These are phyloP conservation scores for Penicillium sp. DNA, from an alignment of 2,329 filamentous ascomycete species.

Conservation along the genomic window DNA sequence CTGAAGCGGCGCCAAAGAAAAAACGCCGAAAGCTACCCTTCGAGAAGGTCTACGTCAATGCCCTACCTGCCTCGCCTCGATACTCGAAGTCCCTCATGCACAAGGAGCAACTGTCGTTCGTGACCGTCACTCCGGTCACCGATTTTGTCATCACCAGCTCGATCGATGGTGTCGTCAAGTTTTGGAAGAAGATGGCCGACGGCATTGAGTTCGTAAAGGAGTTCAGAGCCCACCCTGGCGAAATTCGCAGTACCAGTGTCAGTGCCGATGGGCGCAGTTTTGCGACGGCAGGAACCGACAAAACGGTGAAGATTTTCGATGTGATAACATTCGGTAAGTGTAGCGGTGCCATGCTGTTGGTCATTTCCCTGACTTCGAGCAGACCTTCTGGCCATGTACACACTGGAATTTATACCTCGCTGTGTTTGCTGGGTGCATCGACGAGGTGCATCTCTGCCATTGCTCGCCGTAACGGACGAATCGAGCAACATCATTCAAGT, in stretches of 20 bases:
- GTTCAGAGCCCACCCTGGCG: conserved; percentile 84
- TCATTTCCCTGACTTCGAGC: conserved; percentile 10
- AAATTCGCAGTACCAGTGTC: conserved; percentile 78
- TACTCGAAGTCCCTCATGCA: conserved; percentile 99
- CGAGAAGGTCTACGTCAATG: conserved; percentile 91
- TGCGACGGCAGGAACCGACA: conserved; percentile 71
- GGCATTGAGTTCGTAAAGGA: conserved; percentile 98
- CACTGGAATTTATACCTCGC: conserved; percentile 71
- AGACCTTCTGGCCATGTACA: conserved; percentile 79
- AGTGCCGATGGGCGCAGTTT: conserved; percentile 91
- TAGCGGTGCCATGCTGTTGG: not conserved
- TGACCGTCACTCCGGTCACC: conserved; percentile 83
- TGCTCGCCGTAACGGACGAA: conserved; percentile 79
- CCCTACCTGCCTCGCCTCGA: conserved; percentile 73
- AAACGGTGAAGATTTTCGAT: conserved; percentile 56
- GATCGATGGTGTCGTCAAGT: conserved; percentile 93
- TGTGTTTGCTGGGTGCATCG: conserved; percentile 90
- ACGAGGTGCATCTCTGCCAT: conserved; percentile 80
- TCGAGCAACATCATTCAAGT: conserved; percentile 71
- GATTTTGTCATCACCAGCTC: conserved; percentile 96
- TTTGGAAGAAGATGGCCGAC: conserved; percentile 93
- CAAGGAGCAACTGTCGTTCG: conserved; percentile 86
- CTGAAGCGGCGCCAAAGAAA: conserved; percentile 76
- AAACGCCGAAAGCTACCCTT: conserved; percentile 88
- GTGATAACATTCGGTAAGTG: conserved; percentile 70